Evolutionary conservation across 495 filamentous ascomycete genomes (phyloP), one percentile per base, ranked within the genome.

Genomic region (Aspergillus bertholletiae): DNA sequence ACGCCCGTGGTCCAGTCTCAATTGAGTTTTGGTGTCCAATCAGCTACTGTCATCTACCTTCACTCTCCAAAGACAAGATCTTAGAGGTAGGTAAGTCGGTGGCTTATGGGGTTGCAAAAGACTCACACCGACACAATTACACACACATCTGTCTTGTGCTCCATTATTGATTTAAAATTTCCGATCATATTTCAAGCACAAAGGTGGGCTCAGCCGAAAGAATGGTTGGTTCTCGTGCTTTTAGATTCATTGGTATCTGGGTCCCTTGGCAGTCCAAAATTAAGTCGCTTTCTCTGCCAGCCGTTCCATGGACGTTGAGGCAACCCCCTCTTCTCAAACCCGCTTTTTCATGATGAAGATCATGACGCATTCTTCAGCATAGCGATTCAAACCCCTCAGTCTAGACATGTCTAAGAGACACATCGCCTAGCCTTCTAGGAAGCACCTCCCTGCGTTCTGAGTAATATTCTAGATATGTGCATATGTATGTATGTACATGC

Each of bases 1-100:
- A 48, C 57, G 47, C 57, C 34, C 47, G 45, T 40, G 28, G 39
- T 51, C 20, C 26, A 28, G 26, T 28, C 26, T 28, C 26, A 18
- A 22, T 43, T 22, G 37, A 40, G 37, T 40, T 40, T 20, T 32
- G 30, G 9, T 37, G 20, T 22, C 39, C 39, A 40, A 18, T 20
- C 5, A 40, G 7, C 18, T 5, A 43, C 39, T n/a, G n/a, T n/a
- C n/a, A n/a, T n/a, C n/a, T n/a, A n/a, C n/a, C n/a, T n/a, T n/a
- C n/a, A n/a, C n/a, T n/a, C 22, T 43, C 17, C 52, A 48, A n/a
- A 37, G 30, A 5, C 30, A 32, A 32, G 30, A 32, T 11, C 2
- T 9, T 32, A 7, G n/a, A 32, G 2, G 30, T 32, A 32, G 9
- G 8, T 11, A 32, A 32, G 30, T 3, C 3, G 30, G 30, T 12